These are phyloP conservation scores for Globisporangium alternatum DNA, from an alignment of 352 stramenopile genomes.

Conservation along the genomic window DNA sequence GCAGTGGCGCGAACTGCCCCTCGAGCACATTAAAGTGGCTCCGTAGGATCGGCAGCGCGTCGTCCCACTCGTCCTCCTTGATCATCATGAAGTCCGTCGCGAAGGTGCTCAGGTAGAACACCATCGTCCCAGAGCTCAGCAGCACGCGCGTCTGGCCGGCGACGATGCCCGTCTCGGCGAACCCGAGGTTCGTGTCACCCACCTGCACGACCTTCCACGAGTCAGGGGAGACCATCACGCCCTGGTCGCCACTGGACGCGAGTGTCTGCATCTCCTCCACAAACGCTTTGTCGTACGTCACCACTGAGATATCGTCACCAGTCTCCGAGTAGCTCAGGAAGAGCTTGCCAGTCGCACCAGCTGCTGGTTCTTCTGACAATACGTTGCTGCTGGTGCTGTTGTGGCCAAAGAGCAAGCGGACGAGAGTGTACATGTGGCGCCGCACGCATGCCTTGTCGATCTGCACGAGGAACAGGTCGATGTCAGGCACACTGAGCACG, in stretches of 20 bases:
- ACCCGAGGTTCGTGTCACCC: constrained; percentile 55
- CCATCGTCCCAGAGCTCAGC: constrained; percentile 50
- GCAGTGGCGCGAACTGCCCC: constrained; percentile 38
- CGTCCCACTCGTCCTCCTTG: constrained; percentile 68
- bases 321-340: constrained; percentile 68
- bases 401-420: constrained; percentile 46
- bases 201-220: constrained; percentile 68
- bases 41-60: constrained; percentile 42
- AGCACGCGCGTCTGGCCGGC: constrained; percentile 61
- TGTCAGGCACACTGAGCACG: constrained; percentile 49
- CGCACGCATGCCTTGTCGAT: constrained; percentile 40
- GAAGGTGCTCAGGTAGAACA: constrained; percentile 73
- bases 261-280: constrained; percentile 34
- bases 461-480: constrained; percentile 56
- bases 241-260: constrained; percentile 32
- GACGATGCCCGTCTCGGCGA: constrained; percentile 59
- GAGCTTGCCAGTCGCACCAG: constrained; percentile 15
- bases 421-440: constrained; percentile 54
- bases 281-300: constrained; percentile 49
- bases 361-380: not conserved
- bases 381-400: not conserved
- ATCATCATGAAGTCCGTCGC: constrained; percentile 71
- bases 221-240: constrained; percentile 59
- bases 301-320: constrained; percentile 51
- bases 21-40: constrained; percentile 43